Percentiles rank a stretch among this genome's conserved stretches.
phyloP scores from a whole-genome alignment of 371 early-diverging fungal genomes.

The Rhizomucor pusillus region DNA sequence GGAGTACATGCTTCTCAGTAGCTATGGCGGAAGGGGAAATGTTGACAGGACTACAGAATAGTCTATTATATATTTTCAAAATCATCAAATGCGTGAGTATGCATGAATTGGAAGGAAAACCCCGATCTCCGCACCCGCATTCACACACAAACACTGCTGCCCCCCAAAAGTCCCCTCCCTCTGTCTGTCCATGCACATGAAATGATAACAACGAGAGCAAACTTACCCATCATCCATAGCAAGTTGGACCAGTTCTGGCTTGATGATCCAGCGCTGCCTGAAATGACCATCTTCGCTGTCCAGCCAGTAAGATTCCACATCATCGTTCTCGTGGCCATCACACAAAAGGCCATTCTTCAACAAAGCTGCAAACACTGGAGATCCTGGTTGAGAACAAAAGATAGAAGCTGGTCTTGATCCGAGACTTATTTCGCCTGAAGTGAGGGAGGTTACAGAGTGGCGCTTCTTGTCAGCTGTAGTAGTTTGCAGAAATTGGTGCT shows the following conservation, averaged over 20 bases:
- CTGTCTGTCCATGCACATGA: neutral
- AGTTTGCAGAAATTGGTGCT: too few species aligned
- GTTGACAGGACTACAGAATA: constrained; percentile 27
- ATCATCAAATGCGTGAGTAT: constrained; percentile 4
- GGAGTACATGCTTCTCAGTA: constrained; percentile 34
- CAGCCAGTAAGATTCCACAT: constrained; percentile 19
- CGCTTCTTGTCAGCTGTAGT: constrained; percentile 18
- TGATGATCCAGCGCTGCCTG: constrained; percentile 33
- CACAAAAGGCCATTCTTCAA: constrained; percentile 16
- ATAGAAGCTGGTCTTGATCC: constrained; percentile 29
- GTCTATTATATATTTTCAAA: constrained; percentile 12
- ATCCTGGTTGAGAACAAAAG: constrained; percentile 30
- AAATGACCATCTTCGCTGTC: constrained; percentile 2
- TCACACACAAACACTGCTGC: neutral
- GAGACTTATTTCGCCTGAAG: constrained; percentile 17
- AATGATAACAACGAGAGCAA: neutral
- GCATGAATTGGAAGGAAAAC: too few species aligned
- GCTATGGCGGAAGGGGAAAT: constrained; percentile 18
- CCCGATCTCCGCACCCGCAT: neutral
- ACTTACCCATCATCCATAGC: constrained; percentile 40
- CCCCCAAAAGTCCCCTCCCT: too few species aligned
- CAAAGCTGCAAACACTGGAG: constrained; percentile 24
- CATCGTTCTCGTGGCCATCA: constrained; percentile 17
- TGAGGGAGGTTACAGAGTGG: constrained; percentile 27
- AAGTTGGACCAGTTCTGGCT: constrained; percentile 35